Evolutionary conservation across 202 grass and related monocot species (phyloP), one percentile per base, ranked within the genome.

Genomic region (Eragrostis tef): DNA sequence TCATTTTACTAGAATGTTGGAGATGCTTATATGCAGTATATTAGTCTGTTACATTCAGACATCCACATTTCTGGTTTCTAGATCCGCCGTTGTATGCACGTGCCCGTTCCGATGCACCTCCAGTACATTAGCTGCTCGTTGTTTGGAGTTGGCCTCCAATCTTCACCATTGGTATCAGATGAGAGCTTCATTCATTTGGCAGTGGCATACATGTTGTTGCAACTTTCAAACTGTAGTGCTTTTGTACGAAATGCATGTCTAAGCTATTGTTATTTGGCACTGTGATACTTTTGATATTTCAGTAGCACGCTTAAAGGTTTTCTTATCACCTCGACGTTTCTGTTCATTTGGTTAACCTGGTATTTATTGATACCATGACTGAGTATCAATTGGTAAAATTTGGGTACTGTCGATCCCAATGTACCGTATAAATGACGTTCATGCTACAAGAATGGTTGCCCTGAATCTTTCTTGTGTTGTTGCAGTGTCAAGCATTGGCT

Each of bases 401-500:
- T n/a, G 21, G 17, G 25, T 59, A 29, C 58, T 5, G 6, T 49
- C 20, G 41, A 46, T 62, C 25, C 41, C 39, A 57, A 74, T 74
- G 50, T 26, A 45, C 43, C 26, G 7, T 51, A 36, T 27, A 7
- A 78, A 78, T 65, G 1, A 2, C n/a, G n/a, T n/a, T n/a, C 25
- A 34, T 34, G 17, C 27, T 79, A 21, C 26, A 48, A 48, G 6
- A 17, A 81, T 81, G 14, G 10, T 20, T 85, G 16, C 58, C 20
- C 1, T 67, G 48, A 66, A n/a, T 49, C 11, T 44, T 77, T 27
- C 9, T 50, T 77, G 54, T 85, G n/a, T 13, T 39, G 16, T 42
- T 86, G 41, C 78, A 86, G 87, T 39, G 6, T 17, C 2, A 20
- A 59, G 41, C 48, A 59, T 74, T 79, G 20, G 27, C 12, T 60